Evolutionary conservation across 345 rosid genomes (phyloP), one percentile per base, ranked within the genome.

Genomic region (Brassica incana): DNA sequence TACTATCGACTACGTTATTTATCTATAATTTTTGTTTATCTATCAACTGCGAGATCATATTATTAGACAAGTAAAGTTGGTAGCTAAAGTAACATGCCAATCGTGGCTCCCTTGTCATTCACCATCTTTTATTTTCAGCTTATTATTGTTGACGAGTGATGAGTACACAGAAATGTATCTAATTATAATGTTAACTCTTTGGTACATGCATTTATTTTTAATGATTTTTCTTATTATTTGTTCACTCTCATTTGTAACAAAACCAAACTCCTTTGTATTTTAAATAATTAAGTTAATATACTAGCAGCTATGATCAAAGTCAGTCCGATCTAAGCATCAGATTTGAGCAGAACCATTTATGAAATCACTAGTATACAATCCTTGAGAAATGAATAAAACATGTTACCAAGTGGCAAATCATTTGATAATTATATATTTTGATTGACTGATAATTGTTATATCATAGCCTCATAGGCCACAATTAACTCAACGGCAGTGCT

Each of bases 11-110:
- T 50, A 50, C 16, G 58, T n/a, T 48, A 9, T 45, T 12, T 45
- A 45, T 45, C n/a, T 45, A 5, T 50, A 45, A 45, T 45, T 14
- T 14, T 20, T 3, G 1, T 18, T 61, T 61, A n/a, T 43, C 25
- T 9, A 78, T 38, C 68, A 40, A 29, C 48, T 8, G 33, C 15
- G 73, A 32, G 12, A 63, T 63, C 43, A 32, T 67, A 65, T 78
- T 38, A 69, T 79, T 62, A 35, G 48, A 61, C 71, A 68, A 48
- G 70, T 30, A 74, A 73, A 56, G 63, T 25, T 71, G 71, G 83
- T 78, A 78, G 80, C 90, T 23, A 68, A 73, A 65, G 83, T 84
- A 87, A 85, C 90, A 84, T 87, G 91, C 86, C 80, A 74, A 74
- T 87, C 76, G 80, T 85, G 60, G 70, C 76, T 63, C 8, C 69